A percentile compares a stretch with the other conserved stretches of the same genome.
phyloP scores from a whole-genome alignment of 1,284 basidiomycete genomes.

The Cystobasidium slooffiae region DNA sequence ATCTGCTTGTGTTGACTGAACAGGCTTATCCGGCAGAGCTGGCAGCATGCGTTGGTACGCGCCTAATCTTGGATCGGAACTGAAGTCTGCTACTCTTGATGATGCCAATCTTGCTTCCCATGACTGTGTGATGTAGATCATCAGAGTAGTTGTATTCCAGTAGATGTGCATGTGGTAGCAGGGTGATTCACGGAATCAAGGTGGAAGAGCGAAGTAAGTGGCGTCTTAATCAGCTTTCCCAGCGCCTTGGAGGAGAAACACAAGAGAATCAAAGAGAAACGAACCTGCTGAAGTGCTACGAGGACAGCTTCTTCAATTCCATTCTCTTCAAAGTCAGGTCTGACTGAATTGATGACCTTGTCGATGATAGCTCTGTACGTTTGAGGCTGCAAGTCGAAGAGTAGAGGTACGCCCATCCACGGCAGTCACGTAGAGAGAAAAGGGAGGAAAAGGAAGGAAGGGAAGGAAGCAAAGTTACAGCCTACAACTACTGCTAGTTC shows the following conservation, averaged over 20 bases:
- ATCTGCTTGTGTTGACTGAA: neutral
- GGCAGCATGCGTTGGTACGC: slow-evolving; percentile 45
- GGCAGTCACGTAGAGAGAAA: neutral
- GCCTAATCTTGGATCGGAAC: slow-evolving; percentile 57
- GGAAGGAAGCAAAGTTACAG: slow-evolving; percentile 11
- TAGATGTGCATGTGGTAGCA: neutral
- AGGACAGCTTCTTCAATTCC: slow-evolving; percentile 91
- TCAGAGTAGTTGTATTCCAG: neutral
- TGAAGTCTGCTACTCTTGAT: slow-evolving; percentile 89
- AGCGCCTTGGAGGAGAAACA: neutral
- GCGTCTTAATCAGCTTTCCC: slow-evolving; percentile 2
- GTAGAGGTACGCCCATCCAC: too few relatives aligned
- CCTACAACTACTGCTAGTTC: slow-evolving; percentile 16
- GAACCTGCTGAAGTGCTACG: slow-evolving; percentile 81
- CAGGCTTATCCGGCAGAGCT: slow-evolving; percentile 25
- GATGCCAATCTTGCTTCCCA: slow-evolving; percentile 92
- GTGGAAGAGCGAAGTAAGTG: slow-evolving; percentile 18
- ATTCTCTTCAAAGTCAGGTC: slow-evolving; percentile 94
- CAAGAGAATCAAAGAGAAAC: slow-evolving; percentile 56
- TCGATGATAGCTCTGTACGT: slow-evolving; percentile 95
- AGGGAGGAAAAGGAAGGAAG: neutral
- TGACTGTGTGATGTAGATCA: slow-evolving; percentile 57
- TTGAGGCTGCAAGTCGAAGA: slow-evolving; percentile 66
- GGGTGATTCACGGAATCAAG: neutral
- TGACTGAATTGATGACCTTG: slow-evolving; percentile 87